A percentile compares a stretch with the other conserved stretches of the same genome.
Evolutionary conservation across 305 asterid species (phyloP).

Genomic region (Fraxinus nigra): DNA sequence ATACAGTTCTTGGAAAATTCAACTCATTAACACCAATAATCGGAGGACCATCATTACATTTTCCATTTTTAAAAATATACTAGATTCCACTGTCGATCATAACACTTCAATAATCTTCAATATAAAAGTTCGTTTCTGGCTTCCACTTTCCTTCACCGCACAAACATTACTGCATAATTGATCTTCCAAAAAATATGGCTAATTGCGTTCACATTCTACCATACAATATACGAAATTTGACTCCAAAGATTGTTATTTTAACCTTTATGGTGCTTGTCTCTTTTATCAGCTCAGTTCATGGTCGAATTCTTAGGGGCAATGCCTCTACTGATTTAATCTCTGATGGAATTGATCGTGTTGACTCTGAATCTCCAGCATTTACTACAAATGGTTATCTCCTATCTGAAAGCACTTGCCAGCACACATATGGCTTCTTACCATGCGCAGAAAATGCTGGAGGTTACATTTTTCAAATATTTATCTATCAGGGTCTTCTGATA

Average conservation of each 20-base stretch:
- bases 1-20: no score
- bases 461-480: slow-evolving; percentile 42
- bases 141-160: background rate
- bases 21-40: background rate
- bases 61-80: background rate
- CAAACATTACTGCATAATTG: background rate
- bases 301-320: slow-evolving; percentile 35
- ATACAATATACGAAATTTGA: background rate
- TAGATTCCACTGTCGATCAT: no score
- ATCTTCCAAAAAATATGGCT: background rate
- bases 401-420: slow-evolving; percentile 29
- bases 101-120: no score
- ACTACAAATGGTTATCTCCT: background rate
- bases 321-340: slow-evolving; percentile 38
- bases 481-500: slow-evolving; percentile 48
- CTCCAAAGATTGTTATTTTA: slow-evolving; percentile 26
- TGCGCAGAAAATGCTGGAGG: slow-evolving; percentile 62
- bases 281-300: slow-evolving; percentile 24
- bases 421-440: slow-evolving; percentile 58
- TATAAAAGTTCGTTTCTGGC: background rate
- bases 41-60: background rate
- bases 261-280: slow-evolving; percentile 14
- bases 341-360: slow-evolving; percentile 38
- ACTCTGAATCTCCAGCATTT: background rate
- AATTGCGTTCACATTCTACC: background rate